phyloP scores from a whole-genome alignment of 306 rosid species.

The Cyamopsis tetragonoloba region DNA sequence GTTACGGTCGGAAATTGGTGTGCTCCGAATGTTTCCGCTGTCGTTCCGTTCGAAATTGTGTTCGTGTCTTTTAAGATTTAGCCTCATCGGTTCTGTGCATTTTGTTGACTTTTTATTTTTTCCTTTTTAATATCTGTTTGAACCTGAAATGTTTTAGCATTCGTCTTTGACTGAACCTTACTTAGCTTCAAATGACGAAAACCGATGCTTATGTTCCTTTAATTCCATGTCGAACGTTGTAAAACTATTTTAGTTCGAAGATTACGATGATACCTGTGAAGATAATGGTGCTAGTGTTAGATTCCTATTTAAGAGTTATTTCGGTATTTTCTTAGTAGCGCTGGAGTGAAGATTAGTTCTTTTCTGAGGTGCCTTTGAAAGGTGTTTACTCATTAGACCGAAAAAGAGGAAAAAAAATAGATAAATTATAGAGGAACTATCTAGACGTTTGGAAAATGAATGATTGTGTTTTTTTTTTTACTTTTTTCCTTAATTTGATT shows the following conservation, averaged over 20 bases:
- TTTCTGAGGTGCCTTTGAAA: background rate
- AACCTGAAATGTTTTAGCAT: conserved; percentile 17
- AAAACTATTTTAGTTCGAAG: background rate
- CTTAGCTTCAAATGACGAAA: background rate
- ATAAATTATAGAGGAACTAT: background rate
- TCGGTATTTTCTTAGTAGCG: background rate
- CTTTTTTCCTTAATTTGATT: conserved; percentile 20
- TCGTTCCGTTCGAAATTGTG: background rate
- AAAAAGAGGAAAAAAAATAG: no score
- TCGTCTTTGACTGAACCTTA: conserved; percentile 18
- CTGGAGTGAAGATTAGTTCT: background rate
- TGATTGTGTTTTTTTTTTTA: background rate
- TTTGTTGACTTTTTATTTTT: background rate
- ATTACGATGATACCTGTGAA: background rate
- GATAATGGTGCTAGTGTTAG: background rate
- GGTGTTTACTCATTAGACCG: background rate
- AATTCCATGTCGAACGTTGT: background rate
- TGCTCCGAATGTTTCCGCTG: background rate
- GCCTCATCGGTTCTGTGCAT: conserved; percentile 16
- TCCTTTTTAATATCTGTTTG: background rate
- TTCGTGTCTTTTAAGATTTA: background rate
- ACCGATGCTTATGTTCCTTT: background rate
- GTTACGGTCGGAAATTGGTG: background rate
- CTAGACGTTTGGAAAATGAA: background rate
- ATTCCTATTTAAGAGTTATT: background rate